These are phyloP conservation scores for Lepidium africanum DNA, from an alignment of 345 rosid species.

Conservation along the genomic window DNA sequence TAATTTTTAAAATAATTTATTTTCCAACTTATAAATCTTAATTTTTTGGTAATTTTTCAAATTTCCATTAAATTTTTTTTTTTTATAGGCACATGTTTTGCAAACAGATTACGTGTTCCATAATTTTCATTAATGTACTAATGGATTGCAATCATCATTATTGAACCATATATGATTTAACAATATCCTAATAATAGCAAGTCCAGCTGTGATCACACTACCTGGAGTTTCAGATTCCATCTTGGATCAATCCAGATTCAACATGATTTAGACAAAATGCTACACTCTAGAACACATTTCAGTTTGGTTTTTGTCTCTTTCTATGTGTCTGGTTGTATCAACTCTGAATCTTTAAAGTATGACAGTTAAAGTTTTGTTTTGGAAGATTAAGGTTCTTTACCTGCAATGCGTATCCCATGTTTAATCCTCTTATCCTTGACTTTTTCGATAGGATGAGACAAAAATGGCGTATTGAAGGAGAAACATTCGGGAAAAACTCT, in stretches of 20 bases:
- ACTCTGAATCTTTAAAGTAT: background rate
- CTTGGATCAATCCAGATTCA: background rate
- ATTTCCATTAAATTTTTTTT: too few relatives aligned
- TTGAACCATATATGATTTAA: too few relatives aligned
- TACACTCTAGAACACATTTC: background rate
- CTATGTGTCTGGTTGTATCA: background rate
- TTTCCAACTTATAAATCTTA: too few relatives aligned
- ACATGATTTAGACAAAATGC: background rate
- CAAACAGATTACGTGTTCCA: too few relatives aligned
- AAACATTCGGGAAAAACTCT: slow-evolving; percentile 51
- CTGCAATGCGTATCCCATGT: slow-evolving; percentile 59
- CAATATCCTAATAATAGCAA: too few relatives aligned
- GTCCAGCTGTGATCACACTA: slow-evolving; percentile 81
- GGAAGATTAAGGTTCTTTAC: slow-evolving; percentile 33
- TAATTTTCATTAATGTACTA: too few relatives aligned
- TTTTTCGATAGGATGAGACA: slow-evolving; percentile 68
- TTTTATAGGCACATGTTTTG: too few relatives aligned
- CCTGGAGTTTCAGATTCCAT: slow-evolving; percentile 18
- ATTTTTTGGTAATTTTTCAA: too few relatives aligned
- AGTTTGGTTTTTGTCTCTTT: background rate
- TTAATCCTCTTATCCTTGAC: slow-evolving; percentile 59
- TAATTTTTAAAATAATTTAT: too few relatives aligned
- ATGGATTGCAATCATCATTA: too few relatives aligned
- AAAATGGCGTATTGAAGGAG: slow-evolving; percentile 78
- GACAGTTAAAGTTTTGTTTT: background rate